Base-by-base conservation (phyloP, 805 yeast genomes). In the Candida caryicola region DNA sequence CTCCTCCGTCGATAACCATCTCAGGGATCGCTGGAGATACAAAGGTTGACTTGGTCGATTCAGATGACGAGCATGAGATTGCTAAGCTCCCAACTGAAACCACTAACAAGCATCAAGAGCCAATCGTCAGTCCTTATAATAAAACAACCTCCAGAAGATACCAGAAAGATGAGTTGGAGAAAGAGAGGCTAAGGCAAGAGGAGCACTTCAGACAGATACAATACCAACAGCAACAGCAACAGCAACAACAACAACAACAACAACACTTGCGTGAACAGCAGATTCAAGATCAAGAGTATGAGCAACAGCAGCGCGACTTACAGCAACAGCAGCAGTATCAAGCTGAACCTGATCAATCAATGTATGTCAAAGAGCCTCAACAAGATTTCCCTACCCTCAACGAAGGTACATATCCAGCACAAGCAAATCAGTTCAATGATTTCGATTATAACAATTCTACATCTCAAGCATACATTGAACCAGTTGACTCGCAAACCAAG, bases 41-140 rank as follows among this genome's bases (percentile, higher is more conserved):
- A 3, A 39, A 41, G 25, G 16, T 43, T 13, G 46, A 44, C 7
- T 26, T 40, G 5, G 29, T 38, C 8, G 17, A 29, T 5, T 32
- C 30, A 18, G 29, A 39, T 6, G 57, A 54, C 34, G 64, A 56
- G 14, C 60, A 51, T 16, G 41, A 37, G 28, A 61, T 57, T 5
- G 45, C 43, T 28, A 58, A 43, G 39, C 49, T 64, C 23, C 69
- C 69, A 15, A 64, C 71, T 2, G 53, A 55, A 19, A 50, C 53
- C 12, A 34, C 55, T 1, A 54, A 60, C 34, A 39, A 45, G 25
- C 47, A 39, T 44, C 69, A 64, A 42, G 50, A 48, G 30, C 60
- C 62, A 15, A 44, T 57, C 14, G 61, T 52, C 17, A 47, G 55
- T 10, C 63, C 63, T 15, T 53, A 50, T 34, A 33, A 42, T 4